These are phyloP conservation scores for Ustilaginoidea virens DNA, from an alignment of 2,329 filamentous ascomycete genomes.

Conservation along the genomic window DNA sequence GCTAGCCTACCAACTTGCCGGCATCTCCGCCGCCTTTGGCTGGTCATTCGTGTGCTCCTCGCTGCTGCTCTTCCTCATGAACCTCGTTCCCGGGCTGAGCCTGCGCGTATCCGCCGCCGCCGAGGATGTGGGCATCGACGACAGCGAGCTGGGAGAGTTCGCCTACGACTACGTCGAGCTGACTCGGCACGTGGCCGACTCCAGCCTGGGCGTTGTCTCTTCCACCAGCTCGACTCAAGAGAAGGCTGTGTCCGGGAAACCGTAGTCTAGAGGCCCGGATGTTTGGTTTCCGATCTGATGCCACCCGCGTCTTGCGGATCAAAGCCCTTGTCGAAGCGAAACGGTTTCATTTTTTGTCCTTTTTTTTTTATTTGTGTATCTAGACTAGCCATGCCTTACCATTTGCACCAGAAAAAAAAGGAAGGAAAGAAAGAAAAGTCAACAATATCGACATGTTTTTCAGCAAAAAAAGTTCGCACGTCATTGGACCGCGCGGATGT, in stretches of 20 bases:
- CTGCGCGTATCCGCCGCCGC: constrained; percentile 52
- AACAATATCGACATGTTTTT: no score
- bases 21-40: constrained; percentile 45
- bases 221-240: constrained; percentile 14
- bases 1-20: constrained; percentile 56
- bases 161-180: constrained; percentile 73
- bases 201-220: constrained; percentile 8
- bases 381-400: no score
- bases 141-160: constrained; percentile 67
- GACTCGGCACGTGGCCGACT: constrained; percentile 42
- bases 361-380: no score
- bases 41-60: constrained; percentile 55
- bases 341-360: no score
- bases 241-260: constrained; percentile 12
- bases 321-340: no score
- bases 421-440: no score
- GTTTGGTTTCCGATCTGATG: no score
- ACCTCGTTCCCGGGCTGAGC: constrained; percentile 54
- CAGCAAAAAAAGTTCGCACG: no score
- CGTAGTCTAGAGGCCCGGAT: no score
- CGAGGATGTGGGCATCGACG: constrained; percentile 55
- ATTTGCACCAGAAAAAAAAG: no score
- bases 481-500: no score
- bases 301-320: no score
- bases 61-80: constrained; percentile 54